These are phyloP conservation scores for Narthecium ossifragum DNA, from an alignment of 106 monocot species.

Conservation along the genomic window DNA sequence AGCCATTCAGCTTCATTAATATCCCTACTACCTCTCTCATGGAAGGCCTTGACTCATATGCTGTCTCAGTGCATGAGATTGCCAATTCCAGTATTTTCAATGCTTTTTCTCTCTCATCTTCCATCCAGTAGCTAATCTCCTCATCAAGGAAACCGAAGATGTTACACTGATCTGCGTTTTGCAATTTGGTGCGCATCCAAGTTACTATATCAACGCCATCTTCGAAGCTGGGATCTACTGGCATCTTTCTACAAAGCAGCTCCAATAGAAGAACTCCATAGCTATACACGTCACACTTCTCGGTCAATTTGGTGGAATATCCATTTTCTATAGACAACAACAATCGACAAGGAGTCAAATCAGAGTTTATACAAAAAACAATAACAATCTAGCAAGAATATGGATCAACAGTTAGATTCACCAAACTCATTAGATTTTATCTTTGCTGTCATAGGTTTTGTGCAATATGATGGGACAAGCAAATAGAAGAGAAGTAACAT, in stretches of 20 bases:
- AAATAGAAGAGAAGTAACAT: no score
- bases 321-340: constrained; percentile 26
- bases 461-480: no score
- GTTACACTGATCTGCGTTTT: constrained; percentile 18
- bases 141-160: constrained; percentile 41
- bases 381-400: no score
- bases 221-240: constrained; percentile 70
- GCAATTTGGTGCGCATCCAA: constrained; percentile 33
- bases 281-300: constrained; percentile 57
- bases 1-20: constrained; percentile 29
- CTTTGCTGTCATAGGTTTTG: no score
- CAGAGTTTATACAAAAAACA: neutral
- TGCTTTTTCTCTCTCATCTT: constrained; percentile 44
- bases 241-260: constrained; percentile 57
- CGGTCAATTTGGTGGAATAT: constrained; percentile 27
- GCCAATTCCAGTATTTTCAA: constrained; percentile 57
- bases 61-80: constrained; percentile 39
- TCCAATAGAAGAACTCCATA: constrained; percentile 53
- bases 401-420: no score
- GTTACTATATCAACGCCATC: constrained; percentile 67
- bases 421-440: no score
- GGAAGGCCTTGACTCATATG: constrained; percentile 47
- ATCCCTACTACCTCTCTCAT: constrained; percentile 63
- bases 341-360: neutral
- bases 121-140: constrained; percentile 56